These are phyloP conservation scores for Didymella segeticola DNA, from an alignment of 2,329 filamentous ascomycete genomes.

Conservation along the genomic window DNA sequence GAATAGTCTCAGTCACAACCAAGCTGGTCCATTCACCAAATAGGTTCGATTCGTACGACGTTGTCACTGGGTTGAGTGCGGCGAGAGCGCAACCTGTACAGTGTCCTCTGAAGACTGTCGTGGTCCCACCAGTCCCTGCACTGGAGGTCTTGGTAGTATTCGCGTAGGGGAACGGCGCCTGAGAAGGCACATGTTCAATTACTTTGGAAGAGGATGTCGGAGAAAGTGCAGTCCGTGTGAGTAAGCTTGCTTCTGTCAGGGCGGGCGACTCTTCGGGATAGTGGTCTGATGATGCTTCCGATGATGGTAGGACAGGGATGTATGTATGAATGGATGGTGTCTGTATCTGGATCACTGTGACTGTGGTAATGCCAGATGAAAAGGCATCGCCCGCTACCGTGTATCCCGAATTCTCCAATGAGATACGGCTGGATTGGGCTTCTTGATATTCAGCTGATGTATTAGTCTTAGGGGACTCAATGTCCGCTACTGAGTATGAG, in stretches of 20 bases:
- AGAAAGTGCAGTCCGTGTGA: not conserved
- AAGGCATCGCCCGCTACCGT: not conserved
- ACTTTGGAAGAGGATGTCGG: not conserved
- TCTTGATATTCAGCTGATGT: not conserved
- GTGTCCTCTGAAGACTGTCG: not conserved
- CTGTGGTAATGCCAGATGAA: not conserved
- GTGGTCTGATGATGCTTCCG: not conserved
- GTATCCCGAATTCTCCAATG: not conserved
- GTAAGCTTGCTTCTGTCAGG: not conserved
- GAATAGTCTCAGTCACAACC: slow-evolving; percentile 36
- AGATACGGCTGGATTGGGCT: not conserved
- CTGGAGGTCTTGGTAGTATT: slow-evolving; percentile 1
- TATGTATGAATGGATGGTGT: not conserved
- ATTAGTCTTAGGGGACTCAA: not conserved
- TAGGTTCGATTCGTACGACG: not conserved
- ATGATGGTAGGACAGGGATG: not conserved
- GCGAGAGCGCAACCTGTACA: slow-evolving; percentile 44
- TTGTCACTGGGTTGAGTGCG: slow-evolving; percentile 32
- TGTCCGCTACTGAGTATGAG: not conserved
- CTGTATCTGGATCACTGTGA: not conserved
- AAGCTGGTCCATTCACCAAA: slow-evolving; percentile 28
- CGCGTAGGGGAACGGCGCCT: not conserved
- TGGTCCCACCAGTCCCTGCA: not conserved
- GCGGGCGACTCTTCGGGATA: not conserved
- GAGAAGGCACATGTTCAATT: not conserved